Evolutionary conservation across 1,284 basidiomycete genomes (phyloP).

Genomic region (Coriolopsis trogii): DNA sequence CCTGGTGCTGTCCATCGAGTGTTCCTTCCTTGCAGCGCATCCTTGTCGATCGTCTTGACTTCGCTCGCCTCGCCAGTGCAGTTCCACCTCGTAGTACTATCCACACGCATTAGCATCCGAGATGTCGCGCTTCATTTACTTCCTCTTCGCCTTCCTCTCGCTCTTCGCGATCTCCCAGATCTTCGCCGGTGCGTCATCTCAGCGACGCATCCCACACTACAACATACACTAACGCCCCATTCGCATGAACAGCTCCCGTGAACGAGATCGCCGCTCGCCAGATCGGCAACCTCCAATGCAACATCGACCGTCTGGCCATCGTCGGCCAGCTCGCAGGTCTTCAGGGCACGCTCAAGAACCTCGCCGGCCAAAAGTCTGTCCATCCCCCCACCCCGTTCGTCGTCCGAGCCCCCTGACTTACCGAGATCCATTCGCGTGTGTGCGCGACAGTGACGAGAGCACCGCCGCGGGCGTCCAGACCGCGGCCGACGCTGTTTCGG

Average conservation of each 20-base stretch:
- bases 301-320: conserved; percentile 37
- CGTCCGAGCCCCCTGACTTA: not conserved
- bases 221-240: not conserved
- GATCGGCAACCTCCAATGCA: conserved; percentile 39
- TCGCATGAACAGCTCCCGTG: conserved; percentile 6
- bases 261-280: conserved; percentile 28
- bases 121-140: conserved; percentile 16
- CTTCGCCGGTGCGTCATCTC: conserved; percentile 10
- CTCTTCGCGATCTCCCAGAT: conserved; percentile 19
- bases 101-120: not conserved
- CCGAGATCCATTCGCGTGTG: not conserved
- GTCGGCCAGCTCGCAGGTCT: conserved; percentile 34
- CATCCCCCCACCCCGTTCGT: not conserved
- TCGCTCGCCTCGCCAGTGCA: not conserved
- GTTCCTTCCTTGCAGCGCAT: conserved; percentile 12
- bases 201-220: not conserved
- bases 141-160: conserved; percentile 15
- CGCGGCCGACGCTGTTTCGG: conserved; percentile 33
- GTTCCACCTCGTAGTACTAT: not conserved
- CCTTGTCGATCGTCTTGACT: not conserved
- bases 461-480: conserved; percentile 28
- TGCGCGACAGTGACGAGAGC: conserved; percentile 32
- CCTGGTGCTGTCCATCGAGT: conserved; percentile 12
- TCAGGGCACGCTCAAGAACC: conserved; percentile 33
- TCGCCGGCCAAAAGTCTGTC: conserved; percentile 24